phyloP scores from a whole-genome alignment of 805 yeast species.

The Ogataea ramenticola region DNA sequence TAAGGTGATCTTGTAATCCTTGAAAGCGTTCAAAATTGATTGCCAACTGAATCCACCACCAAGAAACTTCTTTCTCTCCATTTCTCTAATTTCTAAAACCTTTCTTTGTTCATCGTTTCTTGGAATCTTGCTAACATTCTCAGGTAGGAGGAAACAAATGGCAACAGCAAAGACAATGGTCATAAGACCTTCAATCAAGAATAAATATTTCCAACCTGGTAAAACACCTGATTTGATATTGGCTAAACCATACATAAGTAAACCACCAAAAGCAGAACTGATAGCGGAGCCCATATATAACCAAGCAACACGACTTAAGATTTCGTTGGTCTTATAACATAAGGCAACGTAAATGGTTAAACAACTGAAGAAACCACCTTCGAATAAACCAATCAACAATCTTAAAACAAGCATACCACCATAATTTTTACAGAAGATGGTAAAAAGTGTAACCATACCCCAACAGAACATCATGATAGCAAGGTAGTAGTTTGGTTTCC shows the following conservation, averaged over 20 bases:
- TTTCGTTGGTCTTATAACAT: conserved; percentile 11
- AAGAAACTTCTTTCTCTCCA: conserved; percentile 4
- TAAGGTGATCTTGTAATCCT: conserved; percentile 9
- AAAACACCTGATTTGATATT: conserved; percentile 5
- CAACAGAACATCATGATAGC: conserved; percentile 32
- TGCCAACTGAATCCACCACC: conserved; percentile 6
- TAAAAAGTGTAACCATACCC: conserved; percentile 34
- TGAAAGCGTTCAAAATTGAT: conserved; percentile 3
- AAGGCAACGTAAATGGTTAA: conserved; percentile 10
- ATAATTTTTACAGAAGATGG: conserved; percentile 33
- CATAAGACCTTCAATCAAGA: conserved; percentile 23
- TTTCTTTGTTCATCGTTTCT: conserved; percentile 24
- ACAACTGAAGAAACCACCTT: conserved; percentile 32
- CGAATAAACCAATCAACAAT: conserved; percentile 33
- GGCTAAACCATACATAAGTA: conserved; percentile 12
- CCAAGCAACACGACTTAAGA: conserved; percentile 8
- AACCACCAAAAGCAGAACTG: conserved; percentile 14
- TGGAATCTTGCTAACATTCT: conserved; percentile 29
- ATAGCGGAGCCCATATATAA: conserved; percentile 15
- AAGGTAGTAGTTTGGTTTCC: conserved; percentile 29
- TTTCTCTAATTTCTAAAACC: conserved; percentile 10
- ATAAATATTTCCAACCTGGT: conserved; percentile 24
- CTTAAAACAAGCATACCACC: conserved; percentile 34
- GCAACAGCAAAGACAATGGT: conserved; percentile 26
- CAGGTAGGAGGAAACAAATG: conserved; percentile 10